Conservation (phyloP, 1,139 yeast species). For the Saccharomycopsis crataegensis region DNA sequence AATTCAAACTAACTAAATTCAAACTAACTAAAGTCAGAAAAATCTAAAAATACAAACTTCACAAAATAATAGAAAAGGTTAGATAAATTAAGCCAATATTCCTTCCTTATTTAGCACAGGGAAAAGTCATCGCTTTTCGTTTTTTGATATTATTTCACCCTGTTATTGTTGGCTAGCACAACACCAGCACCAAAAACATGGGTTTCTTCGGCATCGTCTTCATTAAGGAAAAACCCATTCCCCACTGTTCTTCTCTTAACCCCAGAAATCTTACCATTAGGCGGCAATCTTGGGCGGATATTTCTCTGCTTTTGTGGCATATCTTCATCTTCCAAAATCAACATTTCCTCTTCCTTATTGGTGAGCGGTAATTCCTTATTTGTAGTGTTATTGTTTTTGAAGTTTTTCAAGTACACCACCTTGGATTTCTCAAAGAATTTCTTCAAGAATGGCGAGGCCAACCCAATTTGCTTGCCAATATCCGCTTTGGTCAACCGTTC, state of each 20-base stretch:
- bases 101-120: no score
- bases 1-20: no score
- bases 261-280: conserved; percentile 78
- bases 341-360: conserved; percentile 39
- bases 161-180: no score
- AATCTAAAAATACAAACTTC: no score
- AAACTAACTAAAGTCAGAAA: no score
- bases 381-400: conserved; percentile 43
- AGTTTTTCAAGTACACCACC: conserved; percentile 35
- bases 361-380: conserved; percentile 24
- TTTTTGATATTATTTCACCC: no score
- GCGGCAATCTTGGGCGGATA: conserved; percentile 82
- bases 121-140: no score
- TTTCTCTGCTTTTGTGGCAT: conserved; percentile 74
- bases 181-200: no score
- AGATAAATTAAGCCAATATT: no score
- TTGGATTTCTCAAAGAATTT: conserved; percentile 48
- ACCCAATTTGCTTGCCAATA: conserved; percentile 46
- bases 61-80: no score
- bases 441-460: conserved; percentile 52
- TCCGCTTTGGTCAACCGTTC: conserved; percentile 44
- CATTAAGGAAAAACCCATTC: conserved; percentile 43
- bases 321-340: conserved; percentile 69
- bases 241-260: conserved; percentile 57
- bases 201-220: conserved; percentile 19